Base-by-base conservation (phyloP, 176 grass and related monocot genomes). In the Eragrostis curvula region DNA sequence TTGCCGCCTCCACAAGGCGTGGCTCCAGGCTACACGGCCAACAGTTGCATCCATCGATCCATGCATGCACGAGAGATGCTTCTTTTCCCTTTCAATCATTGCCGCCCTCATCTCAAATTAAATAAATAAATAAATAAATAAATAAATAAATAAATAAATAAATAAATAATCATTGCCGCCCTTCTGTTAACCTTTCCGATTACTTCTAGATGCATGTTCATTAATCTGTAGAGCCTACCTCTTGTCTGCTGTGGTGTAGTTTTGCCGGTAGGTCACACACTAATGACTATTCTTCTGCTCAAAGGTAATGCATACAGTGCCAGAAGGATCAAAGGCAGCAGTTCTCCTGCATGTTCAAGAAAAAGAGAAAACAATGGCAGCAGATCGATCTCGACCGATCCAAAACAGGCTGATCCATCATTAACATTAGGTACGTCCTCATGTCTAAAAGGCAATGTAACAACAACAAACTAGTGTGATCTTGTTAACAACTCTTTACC, bases 121-220 rank as follows among this genome's bases (percentile, higher is more conserved):
- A n/a, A n/a, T n/a, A n/a, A n/a, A n/a, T n/a, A n/a, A n/a, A n/a
- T n/a, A n/a, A n/a, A n/a, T n/a, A n/a, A n/a, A n/a, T n/a, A n/a
- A n/a, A n/a, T n/a, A n/a, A n/a, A n/a, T n/a, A n/a, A n/a, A n/a
- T n/a, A n/a, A n/a, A n/a, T n/a, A n/a, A n/a, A n/a, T n/a, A n/a
- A n/a, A n/a, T n/a, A n/a, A n/a, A n/a, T n/a, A 70, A 87, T 87
- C 61, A 81, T 61, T 75, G 41, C 78, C 44, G 32, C 57, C 49
- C 45, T 79, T 58, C 60, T 21, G 18, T 40, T 47, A 59, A 84
- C 60, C 29, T 41, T n/a, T 40, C 36, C 47, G 71, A 50, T 28
- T 61, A 41, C 52, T 61, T 85, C 28, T 71, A 61, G 21, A 77
- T 74, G 63, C 50, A 44, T 60, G 32, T 23, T 46, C 15, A 23